Evolutionary conservation across 2,329 filamentous ascomycete species (phyloP).

Genomic region (Cercospora sp.): DNA sequence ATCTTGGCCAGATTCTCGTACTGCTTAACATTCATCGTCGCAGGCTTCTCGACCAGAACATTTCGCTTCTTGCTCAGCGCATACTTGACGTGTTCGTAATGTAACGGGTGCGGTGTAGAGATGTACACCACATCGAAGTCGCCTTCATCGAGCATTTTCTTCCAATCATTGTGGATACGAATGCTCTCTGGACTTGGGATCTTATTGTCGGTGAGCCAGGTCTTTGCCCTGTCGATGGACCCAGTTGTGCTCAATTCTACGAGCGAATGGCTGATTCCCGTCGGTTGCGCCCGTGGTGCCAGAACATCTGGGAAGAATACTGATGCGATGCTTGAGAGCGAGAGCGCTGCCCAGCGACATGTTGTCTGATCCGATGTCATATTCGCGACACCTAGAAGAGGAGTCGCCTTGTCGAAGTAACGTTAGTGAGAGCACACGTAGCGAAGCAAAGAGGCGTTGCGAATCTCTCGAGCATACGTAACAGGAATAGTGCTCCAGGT

Average conservation of each 20-base stretch:
- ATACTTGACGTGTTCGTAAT: constrained; percentile 32
- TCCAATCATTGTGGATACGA: constrained; percentile 30
- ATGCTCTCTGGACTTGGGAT: constrained; percentile 28
- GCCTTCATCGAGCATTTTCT: constrained; percentile 33
- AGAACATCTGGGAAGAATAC: constrained; percentile 34
- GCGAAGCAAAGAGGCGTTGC: too few species aligned
- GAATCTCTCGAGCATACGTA: too few species aligned
- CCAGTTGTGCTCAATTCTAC: constrained; percentile 33
- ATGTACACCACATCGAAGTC: constrained; percentile 38
- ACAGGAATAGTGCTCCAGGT: too few species aligned
- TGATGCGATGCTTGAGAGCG: constrained; percentile 8
- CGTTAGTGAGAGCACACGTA: not conserved
- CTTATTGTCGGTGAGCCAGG: constrained; percentile 31
- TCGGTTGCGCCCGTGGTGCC: constrained; percentile 19
- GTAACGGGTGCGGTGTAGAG: constrained; percentile 35
- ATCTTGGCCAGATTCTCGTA: constrained; percentile 15
- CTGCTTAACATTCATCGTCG: constrained; percentile 34
- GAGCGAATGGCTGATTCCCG: constrained; percentile 28
- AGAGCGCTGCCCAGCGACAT: constrained; percentile 14
- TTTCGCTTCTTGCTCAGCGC: constrained; percentile 30
- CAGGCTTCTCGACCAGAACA: constrained; percentile 36
- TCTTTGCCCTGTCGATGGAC: constrained; percentile 21
- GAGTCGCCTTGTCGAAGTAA: not conserved
- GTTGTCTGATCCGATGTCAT: constrained; percentile 1
- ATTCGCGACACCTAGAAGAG: not conserved